Percentiles rank a stretch among this genome's conserved stretches.
These are phyloP conservation scores for Ilyonectria destructans DNA, from an alignment of 2,329 filamentous ascomycete species.

Conservation along the genomic window DNA sequence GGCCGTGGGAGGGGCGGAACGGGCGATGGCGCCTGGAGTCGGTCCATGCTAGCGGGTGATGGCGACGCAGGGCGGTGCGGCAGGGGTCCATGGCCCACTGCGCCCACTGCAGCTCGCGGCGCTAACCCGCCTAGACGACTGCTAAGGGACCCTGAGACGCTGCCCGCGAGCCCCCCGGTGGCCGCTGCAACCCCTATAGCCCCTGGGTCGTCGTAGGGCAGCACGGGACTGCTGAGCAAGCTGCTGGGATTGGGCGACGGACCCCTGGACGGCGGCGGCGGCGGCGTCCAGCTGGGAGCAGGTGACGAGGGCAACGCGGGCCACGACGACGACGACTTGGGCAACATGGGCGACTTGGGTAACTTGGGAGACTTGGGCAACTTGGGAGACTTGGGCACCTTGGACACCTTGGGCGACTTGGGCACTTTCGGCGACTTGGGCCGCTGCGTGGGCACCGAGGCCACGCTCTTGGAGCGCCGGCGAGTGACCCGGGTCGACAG, in stretches of 20 bases:
- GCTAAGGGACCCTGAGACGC: slow-evolving; percentile 33
- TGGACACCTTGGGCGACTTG: neutral
- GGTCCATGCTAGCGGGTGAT: slow-evolving; percentile 33
- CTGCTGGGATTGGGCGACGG: neutral
- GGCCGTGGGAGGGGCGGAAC: slow-evolving; percentile 42
- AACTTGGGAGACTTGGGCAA: neutral
- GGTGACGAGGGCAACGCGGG: neutral
- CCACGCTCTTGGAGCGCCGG: slow-evolving; percentile 49
- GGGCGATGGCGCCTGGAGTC: slow-evolving; percentile 39
- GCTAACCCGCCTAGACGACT: slow-evolving; percentile 39
- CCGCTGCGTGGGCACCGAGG: slow-evolving; percentile 26
- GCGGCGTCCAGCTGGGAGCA: slow-evolving; percentile 7
- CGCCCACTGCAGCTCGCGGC: slow-evolving; percentile 40
- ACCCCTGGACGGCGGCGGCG: neutral
- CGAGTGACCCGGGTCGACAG: slow-evolving; percentile 31
- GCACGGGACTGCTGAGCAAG: neutral
- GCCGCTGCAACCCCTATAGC: slow-evolving; percentile 1
- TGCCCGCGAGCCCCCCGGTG: slow-evolving; percentile 35
- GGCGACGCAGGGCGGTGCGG: slow-evolving; percentile 36
- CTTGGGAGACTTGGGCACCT: neutral
- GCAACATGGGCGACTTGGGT: no score
- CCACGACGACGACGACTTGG: no score
- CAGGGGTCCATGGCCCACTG: slow-evolving; percentile 35
- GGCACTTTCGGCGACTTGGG: neutral
- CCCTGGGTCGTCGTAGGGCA: neutral